Conservation (phyloP, 2,329 filamentous ascomycete genomes). For the Ophiostoma piceae region DNA sequence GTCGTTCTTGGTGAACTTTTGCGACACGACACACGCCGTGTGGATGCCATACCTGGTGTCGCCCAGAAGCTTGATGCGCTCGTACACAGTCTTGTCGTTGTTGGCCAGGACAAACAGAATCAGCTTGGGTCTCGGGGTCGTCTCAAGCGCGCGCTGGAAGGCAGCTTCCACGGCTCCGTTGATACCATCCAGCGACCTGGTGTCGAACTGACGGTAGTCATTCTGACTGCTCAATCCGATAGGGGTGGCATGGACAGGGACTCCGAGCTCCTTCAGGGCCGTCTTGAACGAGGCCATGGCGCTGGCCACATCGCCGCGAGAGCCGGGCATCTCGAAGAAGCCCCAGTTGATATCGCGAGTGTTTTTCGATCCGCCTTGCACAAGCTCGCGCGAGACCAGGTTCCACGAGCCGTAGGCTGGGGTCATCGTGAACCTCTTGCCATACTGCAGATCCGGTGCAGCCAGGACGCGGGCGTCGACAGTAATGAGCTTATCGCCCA, state of each 20-base stretch:
- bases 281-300: constrained; percentile 16
- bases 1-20: constrained; percentile 36
- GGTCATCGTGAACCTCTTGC: constrained; percentile 31
- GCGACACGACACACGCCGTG: constrained; percentile 57
- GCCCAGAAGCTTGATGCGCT: constrained; percentile 60
- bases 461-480: constrained; percentile 65
- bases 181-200: constrained; percentile 8
- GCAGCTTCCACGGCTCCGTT: constrained; percentile 14
- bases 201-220: constrained; percentile 17
- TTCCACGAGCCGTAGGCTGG: constrained; percentile 63
- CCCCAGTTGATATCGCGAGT: constrained; percentile 49
- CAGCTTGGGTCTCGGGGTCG: constrained; percentile 38
- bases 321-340: constrained; percentile 33
- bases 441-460: constrained; percentile 58
- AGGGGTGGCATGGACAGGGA: constrained; percentile 32
- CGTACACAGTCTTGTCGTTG: constrained; percentile 51
- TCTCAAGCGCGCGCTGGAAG: constrained; percentile 22
- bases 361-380: constrained; percentile 40
- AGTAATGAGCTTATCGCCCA: constrained; percentile 60
- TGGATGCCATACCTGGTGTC: constrained; percentile 64
- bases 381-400: constrained; percentile 54
- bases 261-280: constrained; percentile 37
- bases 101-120: constrained; percentile 57
- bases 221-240: not conserved
- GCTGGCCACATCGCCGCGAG: not conserved